These are phyloP conservation scores for Aspergillus oerlinghausenensis DNA, from an alignment of 2,329 filamentous ascomycete species.

Conservation along the genomic window DNA sequence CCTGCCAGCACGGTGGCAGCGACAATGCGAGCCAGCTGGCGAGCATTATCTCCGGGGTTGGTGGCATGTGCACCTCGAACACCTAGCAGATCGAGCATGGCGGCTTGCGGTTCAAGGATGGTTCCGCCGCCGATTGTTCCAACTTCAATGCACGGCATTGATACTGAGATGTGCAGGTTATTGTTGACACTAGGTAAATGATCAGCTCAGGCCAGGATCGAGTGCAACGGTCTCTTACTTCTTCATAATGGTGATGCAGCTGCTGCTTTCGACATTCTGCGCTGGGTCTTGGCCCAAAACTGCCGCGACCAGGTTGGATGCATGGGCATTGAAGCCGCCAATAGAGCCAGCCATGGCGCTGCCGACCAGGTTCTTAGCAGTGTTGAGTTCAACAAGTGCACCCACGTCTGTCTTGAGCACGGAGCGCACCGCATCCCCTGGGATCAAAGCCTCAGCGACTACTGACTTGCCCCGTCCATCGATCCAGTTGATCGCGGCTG, in stretches of 20 bases:
- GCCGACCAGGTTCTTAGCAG: constrained; percentile 91
- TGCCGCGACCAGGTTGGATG: constrained; percentile 93
- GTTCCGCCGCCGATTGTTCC: constrained; percentile 96
- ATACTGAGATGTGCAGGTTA: constrained; percentile 91
- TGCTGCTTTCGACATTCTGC: constrained; percentile 93
- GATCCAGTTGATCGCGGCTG: constrained; percentile 97
- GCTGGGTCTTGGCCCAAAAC: constrained; percentile 96
- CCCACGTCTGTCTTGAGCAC: constrained; percentile 94
- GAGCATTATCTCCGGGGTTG: constrained; percentile 83
- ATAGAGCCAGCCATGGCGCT: constrained; percentile 95
- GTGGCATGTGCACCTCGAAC: constrained; percentile 88
- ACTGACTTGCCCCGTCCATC: constrained; percentile 96
- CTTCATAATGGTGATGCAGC: constrained; percentile 98
- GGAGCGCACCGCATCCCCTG: constrained; percentile 74
- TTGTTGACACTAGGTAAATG: constrained; percentile 63
- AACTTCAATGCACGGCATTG: constrained; percentile 97
- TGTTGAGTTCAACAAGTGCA: constrained; percentile 88
- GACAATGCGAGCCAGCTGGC: constrained; percentile 82
- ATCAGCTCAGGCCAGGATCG: constrained; percentile 17
- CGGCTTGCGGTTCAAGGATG: constrained; percentile 88
- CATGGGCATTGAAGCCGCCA: constrained; percentile 96
- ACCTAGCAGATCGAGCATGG: constrained; percentile 95
- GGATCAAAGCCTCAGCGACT: constrained; percentile 95
- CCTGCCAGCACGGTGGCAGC: constrained; percentile 84
- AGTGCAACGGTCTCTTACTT: constrained; percentile 65